These are phyloP conservation scores for Hirsutella minnesotensis DNA, from an alignment of 2,329 filamentous ascomycete genomes.

Conservation along the genomic window DNA sequence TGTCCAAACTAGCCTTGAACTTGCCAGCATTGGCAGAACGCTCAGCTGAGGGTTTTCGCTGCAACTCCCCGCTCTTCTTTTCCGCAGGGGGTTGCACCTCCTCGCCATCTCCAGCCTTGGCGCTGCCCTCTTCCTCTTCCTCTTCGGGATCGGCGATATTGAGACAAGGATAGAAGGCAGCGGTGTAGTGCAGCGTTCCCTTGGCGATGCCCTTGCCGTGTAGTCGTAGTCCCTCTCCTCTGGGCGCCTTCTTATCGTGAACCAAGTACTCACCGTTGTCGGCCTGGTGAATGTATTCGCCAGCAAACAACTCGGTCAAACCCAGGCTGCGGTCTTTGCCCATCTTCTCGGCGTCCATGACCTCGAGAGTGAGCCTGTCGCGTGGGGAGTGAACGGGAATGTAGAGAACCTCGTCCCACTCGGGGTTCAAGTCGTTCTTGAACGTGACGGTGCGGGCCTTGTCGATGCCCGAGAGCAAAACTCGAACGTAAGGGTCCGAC, in stretches of 20 bases:
- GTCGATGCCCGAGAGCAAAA: slow-evolving; percentile 80
- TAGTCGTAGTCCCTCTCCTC: slow-evolving; percentile 58
- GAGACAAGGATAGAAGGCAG: slow-evolving; percentile 80
- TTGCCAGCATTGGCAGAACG: slow-evolving; percentile 27
- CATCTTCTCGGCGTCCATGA: slow-evolving; percentile 92
- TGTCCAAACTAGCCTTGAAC: slow-evolving; percentile 26
- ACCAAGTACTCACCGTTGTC: slow-evolving; percentile 72
- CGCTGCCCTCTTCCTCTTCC: slow-evolving; percentile 49
- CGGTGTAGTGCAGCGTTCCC: slow-evolving; percentile 70
- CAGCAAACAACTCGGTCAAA: slow-evolving; percentile 61
- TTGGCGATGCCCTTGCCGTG: slow-evolving; percentile 64
- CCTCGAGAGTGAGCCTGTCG: slow-evolving; percentile 78
- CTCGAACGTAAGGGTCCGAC: slow-evolving; percentile 86
- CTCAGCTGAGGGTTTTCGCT: slow-evolving; percentile 7
- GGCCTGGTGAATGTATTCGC: slow-evolving; percentile 68
- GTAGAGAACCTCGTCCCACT: slow-evolving; percentile 93
- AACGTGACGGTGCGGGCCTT: slow-evolving; percentile 91
- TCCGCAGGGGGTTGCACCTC: slow-evolving; percentile 4
- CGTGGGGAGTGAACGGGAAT: slow-evolving; percentile 76
- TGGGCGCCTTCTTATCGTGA: slow-evolving; percentile 61
- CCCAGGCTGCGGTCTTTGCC: slow-evolving; percentile 85
- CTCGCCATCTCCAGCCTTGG: slow-evolving; percentile 14
- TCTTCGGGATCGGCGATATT: slow-evolving; percentile 85
- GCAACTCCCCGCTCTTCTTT: slow-evolving; percentile 2
- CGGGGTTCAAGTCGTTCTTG: slow-evolving; percentile 87